Evolutionary conservation across 2,329 filamentous ascomycete genomes (phyloP), one percentile per base, ranked within the genome.

Genomic region (Geoglossum cookeanum): DNA sequence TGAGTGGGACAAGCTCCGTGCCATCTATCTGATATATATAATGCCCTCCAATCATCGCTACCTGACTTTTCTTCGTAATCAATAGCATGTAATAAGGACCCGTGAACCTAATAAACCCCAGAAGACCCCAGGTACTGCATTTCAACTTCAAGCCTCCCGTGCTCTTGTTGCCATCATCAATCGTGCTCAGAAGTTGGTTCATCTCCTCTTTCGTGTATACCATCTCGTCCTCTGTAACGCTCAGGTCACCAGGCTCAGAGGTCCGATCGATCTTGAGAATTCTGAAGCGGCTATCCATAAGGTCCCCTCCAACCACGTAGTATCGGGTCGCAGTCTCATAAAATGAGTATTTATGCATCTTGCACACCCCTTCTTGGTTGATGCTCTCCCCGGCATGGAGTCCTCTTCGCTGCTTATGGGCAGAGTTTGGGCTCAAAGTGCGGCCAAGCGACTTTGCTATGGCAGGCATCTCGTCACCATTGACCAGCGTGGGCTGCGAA

Each of bases 1-100:
- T 91, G 60, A 98, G 73, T 0, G 91, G 87, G 15, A 98, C 81
- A 56, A 97, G 75, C 67, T 97, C 91, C 0, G 92, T 98, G 32
- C 83, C 89, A 65, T 97, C 91, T 58, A 98, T 81, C 70, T 95
- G 89, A 68, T 97, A 97, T 60, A 97, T 78, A 66, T 94, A 95
- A 68, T 97, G 92, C 0, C 92, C 92, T 17, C 92, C 92, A 29
- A 98, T 78, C 83, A 96, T 91, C 49, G 92, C 92, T 2, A 95
- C 90, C 59, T 94, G 94, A 65, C 87, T 92, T 72, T 94, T 83
- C 71, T 97, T 97, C 44, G 90, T 96, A 65, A 97, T 90, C 54
- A 97, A 73, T 33, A 97, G 77, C 90, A 98, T 97, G 69, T 98
- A 98, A 69, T 94, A 96, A 2, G 88, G 83, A 1, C 91, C 89